A percentile compares a stretch with the other conserved stretches of the same genome.
Evolutionary conservation across 139 green algal genomes (phyloP).

Genomic region (Chlorella sp.): DNA sequence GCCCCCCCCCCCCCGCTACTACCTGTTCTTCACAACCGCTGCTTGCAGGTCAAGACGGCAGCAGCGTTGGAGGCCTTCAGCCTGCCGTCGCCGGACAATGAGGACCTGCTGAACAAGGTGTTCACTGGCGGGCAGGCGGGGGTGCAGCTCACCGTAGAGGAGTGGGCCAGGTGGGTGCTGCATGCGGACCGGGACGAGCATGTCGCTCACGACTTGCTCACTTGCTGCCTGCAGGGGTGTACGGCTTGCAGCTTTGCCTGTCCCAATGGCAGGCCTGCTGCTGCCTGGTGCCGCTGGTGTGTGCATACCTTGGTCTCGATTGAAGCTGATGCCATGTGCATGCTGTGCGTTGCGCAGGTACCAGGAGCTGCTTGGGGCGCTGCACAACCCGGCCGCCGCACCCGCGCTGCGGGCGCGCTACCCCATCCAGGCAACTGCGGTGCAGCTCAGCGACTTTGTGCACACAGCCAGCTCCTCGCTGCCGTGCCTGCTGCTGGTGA

Average conservation of each 20-base stretch:
- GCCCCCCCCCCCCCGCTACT: too few species aligned
- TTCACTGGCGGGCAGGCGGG: not conserved
- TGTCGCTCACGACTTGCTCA: not conserved
- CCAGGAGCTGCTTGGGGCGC: not conserved
- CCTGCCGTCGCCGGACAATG: not conserved
- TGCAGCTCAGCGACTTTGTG: too few species aligned
- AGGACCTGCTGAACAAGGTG: not conserved
- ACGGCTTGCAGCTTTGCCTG: not conserved
- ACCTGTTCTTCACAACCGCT: too few species aligned
- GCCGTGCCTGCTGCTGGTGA: too few species aligned
- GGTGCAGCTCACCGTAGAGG: not conserved
- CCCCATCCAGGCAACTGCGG: not conserved
- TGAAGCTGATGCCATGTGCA: too few species aligned
- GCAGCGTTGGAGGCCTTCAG: not conserved
- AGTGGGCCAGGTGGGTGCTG: not conserved
- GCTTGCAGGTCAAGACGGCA: not conserved
- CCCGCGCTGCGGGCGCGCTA: not conserved
- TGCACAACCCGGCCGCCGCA: not conserved
- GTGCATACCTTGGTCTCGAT: too few species aligned
- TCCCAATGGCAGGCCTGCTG: not conserved
- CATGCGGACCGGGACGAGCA: not conserved
- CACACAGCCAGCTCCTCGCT: too few species aligned
- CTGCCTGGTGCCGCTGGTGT: not conserved
- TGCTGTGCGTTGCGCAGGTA: constrained; percentile 1
- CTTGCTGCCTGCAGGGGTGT: not conserved